These are phyloP conservation scores for Physocladia obscura DNA, from an alignment of 192 early-diverging fungal genomes.

Conservation along the genomic window DNA sequence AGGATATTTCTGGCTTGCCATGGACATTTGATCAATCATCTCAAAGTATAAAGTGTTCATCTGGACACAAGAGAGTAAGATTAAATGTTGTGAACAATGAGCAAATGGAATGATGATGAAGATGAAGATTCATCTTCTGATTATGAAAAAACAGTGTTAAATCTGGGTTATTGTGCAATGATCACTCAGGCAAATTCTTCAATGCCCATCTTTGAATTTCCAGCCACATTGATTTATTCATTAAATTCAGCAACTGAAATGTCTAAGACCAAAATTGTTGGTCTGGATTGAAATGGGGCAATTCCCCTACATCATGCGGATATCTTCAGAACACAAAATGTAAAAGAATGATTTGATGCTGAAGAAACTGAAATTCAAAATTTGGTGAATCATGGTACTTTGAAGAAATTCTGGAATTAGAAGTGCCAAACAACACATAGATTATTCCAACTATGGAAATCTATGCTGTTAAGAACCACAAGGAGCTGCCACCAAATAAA, in stretches of 20 bases:
- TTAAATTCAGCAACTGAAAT: not conserved
- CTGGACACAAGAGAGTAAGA: not conserved
- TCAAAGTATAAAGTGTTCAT: not conserved
- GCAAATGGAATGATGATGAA: not conserved
- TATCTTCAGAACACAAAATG: not conserved
- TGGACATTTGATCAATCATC: not conserved
- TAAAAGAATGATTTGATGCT: not conserved
- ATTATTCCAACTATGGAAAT: conserved; percentile 6
- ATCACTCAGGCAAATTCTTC: not conserved
- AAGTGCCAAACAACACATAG: not conserved
- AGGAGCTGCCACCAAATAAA: not conserved
- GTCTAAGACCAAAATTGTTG: not conserved
- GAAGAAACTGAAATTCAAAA: not conserved
- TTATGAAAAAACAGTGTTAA: not conserved
- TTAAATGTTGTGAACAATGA: too few species aligned
- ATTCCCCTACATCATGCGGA: not conserved
- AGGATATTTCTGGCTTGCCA: not conserved
- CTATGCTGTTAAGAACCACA: conserved; percentile 9
- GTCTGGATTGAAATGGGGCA: not conserved
- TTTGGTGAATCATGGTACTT: not conserved
- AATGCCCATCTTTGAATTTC: not conserved
- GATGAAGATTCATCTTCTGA: not conserved
- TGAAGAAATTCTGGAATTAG: not conserved
- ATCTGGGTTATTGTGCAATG: not conserved
- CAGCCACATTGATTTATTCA: not conserved